Percentiles rank a stretch among this genome's conserved stretches.
Conservation (phyloP, 2,329 filamentous ascomycete species). For the Ascochyta fabae region DNA sequence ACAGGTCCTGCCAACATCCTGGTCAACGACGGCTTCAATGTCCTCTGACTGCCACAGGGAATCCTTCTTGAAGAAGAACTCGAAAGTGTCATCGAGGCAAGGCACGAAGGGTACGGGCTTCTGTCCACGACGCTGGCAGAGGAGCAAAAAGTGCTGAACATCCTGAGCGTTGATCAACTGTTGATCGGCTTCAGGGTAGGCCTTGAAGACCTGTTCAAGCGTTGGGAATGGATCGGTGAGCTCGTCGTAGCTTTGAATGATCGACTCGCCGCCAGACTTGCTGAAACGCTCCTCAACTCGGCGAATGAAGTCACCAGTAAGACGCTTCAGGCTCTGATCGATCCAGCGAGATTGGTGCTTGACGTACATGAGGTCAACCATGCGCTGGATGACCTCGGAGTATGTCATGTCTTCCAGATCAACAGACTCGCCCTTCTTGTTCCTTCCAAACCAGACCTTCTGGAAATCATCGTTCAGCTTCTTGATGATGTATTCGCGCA, state of each 20-base stretch:
- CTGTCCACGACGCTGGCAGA: constrained; percentile 89
- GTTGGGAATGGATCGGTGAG: constrained; percentile 80
- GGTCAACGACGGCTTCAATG: constrained; percentile 90
- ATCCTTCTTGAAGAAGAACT: constrained; percentile 99
- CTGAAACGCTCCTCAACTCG: constrained; percentile 97
- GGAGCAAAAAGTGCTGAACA: constrained; percentile 92
- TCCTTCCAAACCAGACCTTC: constrained; percentile 58
- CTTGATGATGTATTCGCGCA: constrained; percentile 54
- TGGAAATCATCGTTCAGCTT: constrained; percentile 58
- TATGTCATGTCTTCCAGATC: constrained; percentile 59
- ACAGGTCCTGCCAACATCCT: constrained; percentile 95
- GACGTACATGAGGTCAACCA: constrained; percentile 57
- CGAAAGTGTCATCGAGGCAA: constrained; percentile 93
- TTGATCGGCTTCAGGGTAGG: constrained; percentile 83
- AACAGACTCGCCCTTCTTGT: constrained; percentile 51
- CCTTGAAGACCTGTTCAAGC: constrained; percentile 77
- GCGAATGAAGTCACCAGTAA: constrained; percentile 95
- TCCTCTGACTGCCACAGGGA: constrained; percentile 99
- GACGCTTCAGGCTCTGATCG: constrained; percentile 72
- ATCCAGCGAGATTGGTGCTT: constrained; percentile 56
- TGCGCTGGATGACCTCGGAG: constrained; percentile 53
- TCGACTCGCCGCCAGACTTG: constrained; percentile 73
- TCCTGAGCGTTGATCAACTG: constrained; percentile 99
- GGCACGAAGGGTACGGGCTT: constrained; percentile 98
- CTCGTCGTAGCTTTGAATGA: constrained; percentile 89